Evolutionary conservation across 1,284 basidiomycete genomes (phyloP), one percentile per base, ranked within the genome.

Genomic region (Lentinula novae-zelandiae): DNA sequence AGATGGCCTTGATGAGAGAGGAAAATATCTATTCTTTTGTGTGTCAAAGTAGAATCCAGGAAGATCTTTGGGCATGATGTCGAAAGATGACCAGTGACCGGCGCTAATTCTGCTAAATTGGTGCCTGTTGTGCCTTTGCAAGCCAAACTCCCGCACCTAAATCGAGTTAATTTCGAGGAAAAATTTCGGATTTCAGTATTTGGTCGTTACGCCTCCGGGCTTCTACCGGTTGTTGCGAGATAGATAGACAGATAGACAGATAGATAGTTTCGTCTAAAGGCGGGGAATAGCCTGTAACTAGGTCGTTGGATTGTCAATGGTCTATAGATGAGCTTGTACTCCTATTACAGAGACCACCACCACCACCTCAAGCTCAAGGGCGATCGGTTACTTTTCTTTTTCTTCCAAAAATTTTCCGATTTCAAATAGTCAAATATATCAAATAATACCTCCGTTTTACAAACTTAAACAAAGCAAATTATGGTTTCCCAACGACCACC

Each of bases 1-100:
- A 54, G 67, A 71, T 55, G 80, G 75, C 78, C 82, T 78, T 31
- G 49, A 42, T 33, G 57, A 52, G 2, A 53, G 27, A 5, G 57
- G 57, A 54, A 54, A 60, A 33, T 60, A 60, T 54, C 58, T 53
- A 31, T 60, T 53, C 6, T 42, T 40, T 38, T 60, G 34, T 17
- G 27, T 20, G 53, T 60, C 58, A 40, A 60, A 60, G 44, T 54
- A 60, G 44, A 60, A 60, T 15, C 56, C 62, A 46, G 61, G 61
- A 53, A 62, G 51, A 7, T 63, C 58, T 60, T 48, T 63, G 3
- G 61, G 55, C 22, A 48, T 60, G 38, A 31, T 6, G 17, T 34
- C n/a, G 13, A 33, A 27, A 10, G 15, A 12, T 10, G 20, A 27
- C 27, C 50, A 46, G 40, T 17, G n/a, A 17, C 22, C 33, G 20